Conservation (phyloP, 2,329 filamentous ascomycete genomes). For the Decorospora gaudefroyi region DNA sequence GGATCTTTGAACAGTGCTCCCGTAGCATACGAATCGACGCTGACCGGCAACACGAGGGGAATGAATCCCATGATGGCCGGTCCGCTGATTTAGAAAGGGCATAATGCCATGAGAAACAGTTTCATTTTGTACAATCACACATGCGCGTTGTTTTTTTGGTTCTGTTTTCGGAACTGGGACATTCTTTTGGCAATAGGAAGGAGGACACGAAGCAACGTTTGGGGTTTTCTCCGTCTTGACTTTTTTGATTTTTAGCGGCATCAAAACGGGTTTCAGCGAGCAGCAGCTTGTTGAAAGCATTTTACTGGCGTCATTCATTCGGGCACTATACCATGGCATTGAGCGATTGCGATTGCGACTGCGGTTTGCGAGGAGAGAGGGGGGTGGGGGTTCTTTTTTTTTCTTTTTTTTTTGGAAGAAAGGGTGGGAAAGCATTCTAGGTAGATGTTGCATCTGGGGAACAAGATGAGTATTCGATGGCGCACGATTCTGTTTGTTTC, state of each 20-base stretch:
- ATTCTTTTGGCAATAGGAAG: slow-evolving; percentile 13
- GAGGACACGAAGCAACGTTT: not conserved
- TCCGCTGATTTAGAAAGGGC: slow-evolving; percentile 35
- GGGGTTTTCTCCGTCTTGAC: slow-evolving; percentile 2
- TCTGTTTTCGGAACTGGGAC: slow-evolving; percentile 3
- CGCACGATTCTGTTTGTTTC: too few relatives aligned
- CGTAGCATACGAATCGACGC: slow-evolving; percentile 34
- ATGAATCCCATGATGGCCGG: slow-evolving; percentile 42
- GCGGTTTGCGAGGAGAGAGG: too few relatives aligned
- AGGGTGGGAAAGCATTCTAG: too few relatives aligned
- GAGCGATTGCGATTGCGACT: slow-evolving; percentile 5
- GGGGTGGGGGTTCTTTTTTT: too few relatives aligned
- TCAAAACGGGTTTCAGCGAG: slow-evolving; percentile 23
- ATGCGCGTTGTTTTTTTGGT: not conserved
- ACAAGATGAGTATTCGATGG: too few relatives aligned
- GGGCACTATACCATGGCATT: slow-evolving; percentile 27
- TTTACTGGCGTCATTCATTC: slow-evolving; percentile 26
- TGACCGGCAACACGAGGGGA: slow-evolving; percentile 31
- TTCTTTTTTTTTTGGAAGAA: too few relatives aligned
- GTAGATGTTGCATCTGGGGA: too few relatives aligned
- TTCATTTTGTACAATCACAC: not conserved
- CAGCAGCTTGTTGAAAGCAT: slow-evolving; percentile 18
- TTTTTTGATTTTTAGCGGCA: slow-evolving; percentile 31
- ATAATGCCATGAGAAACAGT: not conserved
- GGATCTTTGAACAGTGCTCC: slow-evolving; percentile 24